Base-by-base conservation (phyloP, 1,139 yeast genomes). In the Saccharomyces hybrid region DNA sequence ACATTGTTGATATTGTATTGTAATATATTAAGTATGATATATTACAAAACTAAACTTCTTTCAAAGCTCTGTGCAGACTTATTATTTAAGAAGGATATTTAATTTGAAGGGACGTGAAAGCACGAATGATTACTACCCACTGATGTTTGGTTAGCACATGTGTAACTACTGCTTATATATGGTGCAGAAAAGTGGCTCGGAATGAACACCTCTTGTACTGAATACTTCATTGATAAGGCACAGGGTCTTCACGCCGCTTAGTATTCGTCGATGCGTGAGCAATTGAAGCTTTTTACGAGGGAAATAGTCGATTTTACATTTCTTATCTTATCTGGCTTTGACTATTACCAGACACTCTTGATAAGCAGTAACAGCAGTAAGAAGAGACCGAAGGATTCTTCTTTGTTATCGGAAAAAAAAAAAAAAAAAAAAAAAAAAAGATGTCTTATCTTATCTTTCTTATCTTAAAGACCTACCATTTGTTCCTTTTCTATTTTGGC, bases 1-100 rank as follows among this genome's bases (percentile, higher is more conserved):
- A 64, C 73, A 70, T 70, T 51, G 41, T 62, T 47, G n/a, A 50
- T 8, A 9, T 44, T 34, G 16, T 44, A 44, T 44, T 44, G 16
- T 44, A 26, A n/a, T 23, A 25, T 32, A 34, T 14, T 34, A 14
- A 34, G 19, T 34, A 34, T 14, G 16, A 16, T 38, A 11, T 38
- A 38, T 38, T 16, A 19, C 13, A 11, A 16, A 16, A 5, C 44
- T 9, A 38, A 38, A 16, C 11, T 38, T 19, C 14, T 46, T 8
- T 25, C 5, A 5, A 25, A 29, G 32, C 16, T 13, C 19, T 46
- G 11, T 27, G n/a, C 5, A 25, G 29, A 13, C 48, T 25, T 14
- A n/a, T 13, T 26, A n/a, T 9, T 27, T 5, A 27, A 46, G 28
- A 46, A 27, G 23, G 13, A 46, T 8, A 2, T 8, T 14, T 27